Percentiles rank a stretch among this genome's conserved stretches.
Conservation (phyloP, 2,329 filamentous ascomycete species). For the Rutstroemia sp. region DNA sequence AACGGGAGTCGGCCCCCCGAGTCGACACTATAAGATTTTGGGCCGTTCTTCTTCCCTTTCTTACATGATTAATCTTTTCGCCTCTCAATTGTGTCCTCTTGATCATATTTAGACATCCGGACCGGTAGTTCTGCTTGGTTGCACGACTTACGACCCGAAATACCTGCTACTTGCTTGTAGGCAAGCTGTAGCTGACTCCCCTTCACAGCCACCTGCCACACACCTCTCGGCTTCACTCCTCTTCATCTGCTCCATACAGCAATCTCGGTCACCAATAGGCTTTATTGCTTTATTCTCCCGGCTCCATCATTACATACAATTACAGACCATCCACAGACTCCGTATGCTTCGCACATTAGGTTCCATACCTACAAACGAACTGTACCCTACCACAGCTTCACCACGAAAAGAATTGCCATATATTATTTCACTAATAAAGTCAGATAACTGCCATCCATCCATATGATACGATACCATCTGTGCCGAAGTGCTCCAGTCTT, state of each 20-base stretch:
- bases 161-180: no score
- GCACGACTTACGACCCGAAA: no score
- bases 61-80: no score
- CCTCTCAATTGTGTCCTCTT: no score
- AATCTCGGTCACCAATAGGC: no score
- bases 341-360: neutral
- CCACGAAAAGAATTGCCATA: neutral
- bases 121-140: no score
- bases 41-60: no score
- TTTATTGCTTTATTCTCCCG: neutral
- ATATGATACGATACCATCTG: neutral
- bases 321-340: neutral
- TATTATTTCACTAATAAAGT: neutral
- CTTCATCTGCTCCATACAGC: no score
- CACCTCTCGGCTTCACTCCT: no score
- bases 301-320: neutral
- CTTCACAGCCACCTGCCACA: no score
- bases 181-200: no score
- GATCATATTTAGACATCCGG: no score
- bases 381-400: neutral
- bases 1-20: neutral
- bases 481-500: neutral
- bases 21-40: neutral
- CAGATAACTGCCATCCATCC: neutral
- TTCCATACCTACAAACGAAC: neutral